Evolutionary conservation across 2,329 filamentous ascomycete genomes (phyloP), one percentile per base, ranked within the genome.

Genomic region (Aplosporella prunicola): DNA sequence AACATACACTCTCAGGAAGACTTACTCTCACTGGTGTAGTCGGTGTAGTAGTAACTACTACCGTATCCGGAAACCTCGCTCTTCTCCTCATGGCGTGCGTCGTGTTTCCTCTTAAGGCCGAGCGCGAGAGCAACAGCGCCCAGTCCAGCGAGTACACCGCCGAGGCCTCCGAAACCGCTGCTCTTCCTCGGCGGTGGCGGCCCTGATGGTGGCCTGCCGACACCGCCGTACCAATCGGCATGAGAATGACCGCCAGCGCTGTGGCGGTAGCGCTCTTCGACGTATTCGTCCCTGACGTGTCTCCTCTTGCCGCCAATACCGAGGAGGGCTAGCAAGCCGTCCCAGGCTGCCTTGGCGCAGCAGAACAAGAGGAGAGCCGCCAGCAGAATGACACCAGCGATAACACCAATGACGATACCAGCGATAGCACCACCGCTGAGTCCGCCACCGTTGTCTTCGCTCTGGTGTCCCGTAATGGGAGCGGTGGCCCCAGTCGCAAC

Each of bases 401-500:
- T 67, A 9, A 76, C 72, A 44, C 82, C 82, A 39, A 88, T 78
- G 46, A 88, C 82, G 50, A 88, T 88, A 43, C 82, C 82, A 11
- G 83, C 82, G 49, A 88, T 88, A 42, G 80, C 82, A 35, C 82
- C 82, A 28, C 69, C 72, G 49, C 78, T 82, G 37, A 88, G 69
- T 13, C 57, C 56, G 17, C 51, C 51, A 14, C 59, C 56, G 17
- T 50, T 46, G 38, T 56, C 50, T 20, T 48, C 48, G 30, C 25
- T 39, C 9, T 43, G 31, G 2, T 45, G 45, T 17, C 52, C 43
- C 10, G 55, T 50, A 16, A 57, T 53, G 3, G 56, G 58, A 22
- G 63, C 56, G 11, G 56, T 63, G 32, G 66, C 67, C 30, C 67
- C 71, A 5, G 72, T 71, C 4, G 70, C 65, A n/a, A 72, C 70